Conservation (phyloP, 1,284 basidiomycete genomes). For the Leccinum angustisporum region DNA sequence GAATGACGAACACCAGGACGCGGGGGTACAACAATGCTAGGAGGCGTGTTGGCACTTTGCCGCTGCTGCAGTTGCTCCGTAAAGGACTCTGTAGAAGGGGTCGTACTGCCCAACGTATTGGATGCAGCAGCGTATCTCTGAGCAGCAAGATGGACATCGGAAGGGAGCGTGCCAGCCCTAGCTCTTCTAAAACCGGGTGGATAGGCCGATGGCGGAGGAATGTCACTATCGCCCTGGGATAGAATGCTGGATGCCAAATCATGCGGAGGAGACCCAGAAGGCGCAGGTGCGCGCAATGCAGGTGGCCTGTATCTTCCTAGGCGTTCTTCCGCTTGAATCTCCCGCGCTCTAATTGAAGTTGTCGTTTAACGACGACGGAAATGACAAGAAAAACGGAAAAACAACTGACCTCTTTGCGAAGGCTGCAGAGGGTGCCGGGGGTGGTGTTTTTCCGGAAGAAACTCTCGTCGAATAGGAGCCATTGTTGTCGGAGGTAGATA, state of each 20-base stretch:
- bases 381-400: slow-evolving; percentile 12
- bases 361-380: slow-evolving; percentile 17
- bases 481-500: slow-evolving; percentile 78
- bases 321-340: slow-evolving; percentile 75
- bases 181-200: slow-evolving; percentile 81
- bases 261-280: slow-evolving; percentile 70
- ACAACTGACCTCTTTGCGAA: slow-evolving; percentile 74
- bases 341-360: slow-evolving; percentile 60
- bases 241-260: slow-evolving; percentile 55
- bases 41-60: slow-evolving; percentile 45
- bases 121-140: slow-evolving; percentile 76
- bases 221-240: slow-evolving; percentile 55
- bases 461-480: slow-evolving; percentile 74
- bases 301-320: slow-evolving; percentile 75
- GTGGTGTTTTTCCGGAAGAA: slow-evolving; percentile 83
- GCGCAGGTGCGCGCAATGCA: slow-evolving; percentile 70
- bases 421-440: slow-evolving; percentile 85
- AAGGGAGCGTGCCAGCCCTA: slow-evolving; percentile 85
- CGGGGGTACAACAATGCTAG: slow-evolving; percentile 45
- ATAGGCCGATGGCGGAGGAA: slow-evolving; percentile 68
- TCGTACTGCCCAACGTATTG: slow-evolving; percentile 51
- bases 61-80: slow-evolving; percentile 55
- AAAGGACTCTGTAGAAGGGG: slow-evolving; percentile 64
- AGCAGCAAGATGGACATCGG: slow-evolving; percentile 83
- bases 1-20: slow-evolving; percentile 80